phyloP scores from a whole-genome alignment of 805 yeast genomes.

The Candida wancherniae region DNA sequence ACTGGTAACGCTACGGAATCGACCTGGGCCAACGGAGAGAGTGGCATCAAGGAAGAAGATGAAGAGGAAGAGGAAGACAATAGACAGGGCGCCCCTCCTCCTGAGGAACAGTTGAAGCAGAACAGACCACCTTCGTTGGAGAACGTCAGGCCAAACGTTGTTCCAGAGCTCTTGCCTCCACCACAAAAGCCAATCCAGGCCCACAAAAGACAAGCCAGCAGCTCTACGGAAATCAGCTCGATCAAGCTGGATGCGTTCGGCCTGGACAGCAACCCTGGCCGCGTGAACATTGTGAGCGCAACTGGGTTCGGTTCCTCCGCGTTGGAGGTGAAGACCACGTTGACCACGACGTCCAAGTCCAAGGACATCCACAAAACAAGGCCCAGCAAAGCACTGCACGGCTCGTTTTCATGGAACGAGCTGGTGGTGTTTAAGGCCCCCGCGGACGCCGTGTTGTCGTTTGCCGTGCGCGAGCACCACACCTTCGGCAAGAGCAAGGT shows the following conservation, averaged over 20 bases:
- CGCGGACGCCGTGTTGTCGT: constrained; percentile 52
- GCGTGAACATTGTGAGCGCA: constrained; percentile 48
- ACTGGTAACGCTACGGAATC: constrained; percentile 2
- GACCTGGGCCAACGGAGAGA: constrained; percentile 3
- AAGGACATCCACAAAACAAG: constrained; percentile 67
- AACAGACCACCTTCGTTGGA: constrained; percentile 14
- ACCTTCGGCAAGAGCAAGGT: constrained; percentile 66
- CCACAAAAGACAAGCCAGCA: constrained; percentile 20
- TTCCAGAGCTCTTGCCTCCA: constrained; percentile 31
- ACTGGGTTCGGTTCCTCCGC: constrained; percentile 30
- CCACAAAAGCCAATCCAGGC: constrained; percentile 32
- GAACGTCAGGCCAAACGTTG: constrained; percentile 30
- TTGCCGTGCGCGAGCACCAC: constrained; percentile 64
- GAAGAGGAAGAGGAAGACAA: constrained; percentile 7
- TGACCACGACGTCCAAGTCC: constrained; percentile 42
- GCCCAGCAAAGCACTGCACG: constrained; percentile 44
- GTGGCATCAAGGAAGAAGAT: constrained; percentile 3
- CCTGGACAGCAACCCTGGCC: constrained; percentile 46
- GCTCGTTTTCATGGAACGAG: constrained; percentile 55
- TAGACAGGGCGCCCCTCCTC: constrained; percentile 14
- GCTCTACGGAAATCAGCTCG: constrained; percentile 29
- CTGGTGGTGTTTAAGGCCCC: constrained; percentile 63
- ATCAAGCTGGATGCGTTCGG: constrained; percentile 33
- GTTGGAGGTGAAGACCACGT: constrained; percentile 50
- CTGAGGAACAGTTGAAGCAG: constrained; percentile 12